Base-by-base conservation (phyloP, 352 stramenopile genomes). In the Phytophthora cactorum region DNA sequence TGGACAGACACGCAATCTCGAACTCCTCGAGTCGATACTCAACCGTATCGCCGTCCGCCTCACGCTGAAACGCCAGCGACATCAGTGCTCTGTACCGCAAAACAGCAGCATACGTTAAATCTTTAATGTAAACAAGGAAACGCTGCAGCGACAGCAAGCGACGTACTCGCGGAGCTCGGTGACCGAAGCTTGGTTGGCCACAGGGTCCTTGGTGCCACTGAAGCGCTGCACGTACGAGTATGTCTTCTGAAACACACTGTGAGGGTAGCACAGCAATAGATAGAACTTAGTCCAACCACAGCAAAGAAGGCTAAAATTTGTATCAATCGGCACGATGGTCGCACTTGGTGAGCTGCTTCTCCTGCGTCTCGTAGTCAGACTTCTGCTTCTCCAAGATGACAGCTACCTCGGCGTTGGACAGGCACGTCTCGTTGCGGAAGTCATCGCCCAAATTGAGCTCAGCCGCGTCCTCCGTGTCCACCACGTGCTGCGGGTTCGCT, bases 351-450 rank as follows among this genome's bases (percentile, higher is more conserved):
- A 96, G 80, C 75, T 93, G 86, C 72, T 96, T 96, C 77, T 96
- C 89, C 68, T 96, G 88, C 72, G 88, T 94, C 75, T 97, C 90
- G 76, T 96, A 97, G 72, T 96, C 86, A 34, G 79, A 84, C 71
- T 96, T 96, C 45, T 95, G 89, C 82, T 97, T 96, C 70, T 97
- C 88, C 36, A 97, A 76, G 57, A 96, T 95, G 14, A 97, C 90
- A 1, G 90, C 90, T 15, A 97, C 90, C 64, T 96, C 89, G 32
- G 90, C 90, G 55, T 97, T 97, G 3, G 89, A 95, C 55, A 97
- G 77, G 67, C 90, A 97, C 54, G 87, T 95, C 72, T 96, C 89
- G 59, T 92, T 79, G 65, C 91, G 83, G 73, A 97, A 97, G 67
- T 97, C 90, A 54, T 92, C 86, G 53, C 89, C 89, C 43, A 97